phyloP scores from a whole-genome alignment of 169 alveolate species.

The Cryptosporidium meleagridis region DNA sequence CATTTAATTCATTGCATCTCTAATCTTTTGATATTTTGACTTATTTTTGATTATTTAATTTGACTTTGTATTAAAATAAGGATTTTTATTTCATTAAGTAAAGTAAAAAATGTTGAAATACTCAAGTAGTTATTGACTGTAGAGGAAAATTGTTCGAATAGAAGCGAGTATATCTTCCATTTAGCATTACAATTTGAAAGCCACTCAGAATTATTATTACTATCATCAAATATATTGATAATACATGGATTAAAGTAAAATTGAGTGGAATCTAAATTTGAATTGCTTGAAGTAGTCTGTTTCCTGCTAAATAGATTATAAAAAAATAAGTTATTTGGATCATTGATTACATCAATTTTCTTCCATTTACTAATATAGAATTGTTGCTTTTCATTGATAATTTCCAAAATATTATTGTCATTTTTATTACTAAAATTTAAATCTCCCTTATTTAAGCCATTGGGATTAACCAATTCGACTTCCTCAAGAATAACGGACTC shows the following conservation, averaged over 20 bases:
- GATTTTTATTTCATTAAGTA: slow-evolving; percentile 33
- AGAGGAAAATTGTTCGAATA: slow-evolving; percentile 23
- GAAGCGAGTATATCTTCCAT: slow-evolving; percentile 36
- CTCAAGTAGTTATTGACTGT: slow-evolving; percentile 1
- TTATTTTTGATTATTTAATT: neutral
- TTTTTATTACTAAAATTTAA: neutral
- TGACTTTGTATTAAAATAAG: neutral
- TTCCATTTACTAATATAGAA: slow-evolving; percentile 16
- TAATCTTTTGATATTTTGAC: neutral
- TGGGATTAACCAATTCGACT: slow-evolving; percentile 26
- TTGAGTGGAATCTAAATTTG: neutral
- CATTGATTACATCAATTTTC: slow-evolving; percentile 32
- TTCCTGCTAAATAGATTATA: slow-evolving; percentile 6
- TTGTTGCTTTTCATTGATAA: slow-evolving; percentile 49
- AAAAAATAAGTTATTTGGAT: slow-evolving; percentile 35
- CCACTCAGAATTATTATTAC: slow-evolving; percentile 22
- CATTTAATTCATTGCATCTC: too few relatives aligned
- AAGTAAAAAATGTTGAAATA: slow-evolving; percentile 27
- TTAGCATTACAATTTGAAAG: slow-evolving; percentile 28
- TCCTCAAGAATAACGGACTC: slow-evolving; percentile 46
- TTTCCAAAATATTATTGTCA: neutral
- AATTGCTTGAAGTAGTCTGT: neutral
- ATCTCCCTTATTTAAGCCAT: neutral
- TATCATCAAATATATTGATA: slow-evolving; percentile 6
- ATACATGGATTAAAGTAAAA: slow-evolving; percentile 26